A percentile compares a stretch with the other conserved stretches of the same genome.
Conservation (phyloP, 768 basidiomycete genomes). For the Leccinum boreale region DNA sequence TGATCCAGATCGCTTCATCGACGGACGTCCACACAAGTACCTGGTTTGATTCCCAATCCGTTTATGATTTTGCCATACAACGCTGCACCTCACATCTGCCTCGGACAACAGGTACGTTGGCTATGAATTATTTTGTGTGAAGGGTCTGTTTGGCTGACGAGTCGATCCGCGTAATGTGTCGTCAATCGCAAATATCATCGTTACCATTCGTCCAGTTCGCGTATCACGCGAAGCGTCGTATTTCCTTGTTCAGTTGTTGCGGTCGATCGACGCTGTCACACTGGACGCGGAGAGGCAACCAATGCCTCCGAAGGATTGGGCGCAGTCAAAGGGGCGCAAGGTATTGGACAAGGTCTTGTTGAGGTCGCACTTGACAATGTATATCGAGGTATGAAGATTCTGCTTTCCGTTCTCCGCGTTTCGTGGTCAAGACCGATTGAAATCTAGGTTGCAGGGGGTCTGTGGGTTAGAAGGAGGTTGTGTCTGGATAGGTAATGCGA, state of each 20-base stretch:
- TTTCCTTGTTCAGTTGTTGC: slow-evolving; percentile 50
- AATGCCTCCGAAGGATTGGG: slow-evolving; percentile 33
- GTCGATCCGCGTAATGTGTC: neutral
- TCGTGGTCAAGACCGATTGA: neutral
- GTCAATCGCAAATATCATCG: neutral
- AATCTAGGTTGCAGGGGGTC: slow-evolving; percentile 14
- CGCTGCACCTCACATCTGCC: slow-evolving; percentile 61
- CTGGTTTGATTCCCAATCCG: slow-evolving; percentile 52
- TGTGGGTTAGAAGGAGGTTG: slow-evolving; percentile 25
- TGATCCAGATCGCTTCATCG: slow-evolving; percentile 65
- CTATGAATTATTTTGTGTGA: neutral
- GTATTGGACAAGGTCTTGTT: slow-evolving; percentile 39
- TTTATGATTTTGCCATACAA: slow-evolving; percentile 72
- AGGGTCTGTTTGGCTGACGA: neutral
- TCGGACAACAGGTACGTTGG: slow-evolving; percentile 46
- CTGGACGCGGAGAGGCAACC: slow-evolving; percentile 38
- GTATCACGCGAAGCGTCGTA: slow-evolving; percentile 52
- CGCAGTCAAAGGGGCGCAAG: slow-evolving; percentile 32
- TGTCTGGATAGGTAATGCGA: neutral
- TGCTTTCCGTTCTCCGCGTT: neutral
- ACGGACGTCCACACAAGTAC: slow-evolving; percentile 51
- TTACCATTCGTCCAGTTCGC: slow-evolving; percentile 36
- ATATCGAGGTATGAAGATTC: slow-evolving; percentile 34
- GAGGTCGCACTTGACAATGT: slow-evolving; percentile 41
- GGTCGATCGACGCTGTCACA: slow-evolving; percentile 42